phyloP scores from a whole-genome alignment of 768 basidiomycete genomes.

The Rhizopogon salebrosus region DNA sequence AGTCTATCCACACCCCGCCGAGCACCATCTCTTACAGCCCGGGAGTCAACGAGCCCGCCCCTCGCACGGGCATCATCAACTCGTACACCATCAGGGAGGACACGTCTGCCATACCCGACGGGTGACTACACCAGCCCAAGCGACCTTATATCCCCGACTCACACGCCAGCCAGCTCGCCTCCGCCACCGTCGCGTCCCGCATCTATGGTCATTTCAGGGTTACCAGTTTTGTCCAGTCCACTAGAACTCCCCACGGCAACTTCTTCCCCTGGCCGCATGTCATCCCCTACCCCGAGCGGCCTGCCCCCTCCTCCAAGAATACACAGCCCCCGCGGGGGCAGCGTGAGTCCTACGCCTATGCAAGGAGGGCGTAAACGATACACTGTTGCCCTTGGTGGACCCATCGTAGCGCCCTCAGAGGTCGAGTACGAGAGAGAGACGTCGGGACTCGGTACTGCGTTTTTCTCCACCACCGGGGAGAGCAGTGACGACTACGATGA shows the following conservation, averaged over 20 bases:
- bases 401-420: conserved; percentile 43
- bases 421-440: conserved; percentile 24
- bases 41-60: conserved; percentile 62
- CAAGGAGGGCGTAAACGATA: conserved; percentile 61
- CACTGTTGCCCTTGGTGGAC: conserved; percentile 78
- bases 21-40: conserved; percentile 36
- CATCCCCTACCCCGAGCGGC: conserved; percentile 21
- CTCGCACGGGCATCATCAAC: conserved; percentile 43
- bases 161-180: conserved; percentile 43
- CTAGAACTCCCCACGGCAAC: conserved; percentile 13
- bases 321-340: conserved; percentile 39
- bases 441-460: conserved; percentile 33
- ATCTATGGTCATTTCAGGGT: conserved; percentile 40
- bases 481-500: conserved; percentile 23
- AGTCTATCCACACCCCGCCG: conserved; percentile 26
- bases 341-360: conserved; percentile 65
- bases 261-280: conserved; percentile 19
- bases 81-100: conserved; percentile 22
- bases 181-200: conserved; percentile 35
- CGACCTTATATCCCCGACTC: conserved; percentile 31
- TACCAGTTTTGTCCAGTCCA: conserved; percentile 28
- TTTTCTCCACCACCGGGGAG: conserved; percentile 36
- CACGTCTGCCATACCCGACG: conserved; percentile 73
- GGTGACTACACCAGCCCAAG: conserved; percentile 77
- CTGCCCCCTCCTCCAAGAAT: conserved; percentile 43